Base-by-base conservation (phyloP, 257 asterid genomes). In the Solanum paucissectum region DNA sequence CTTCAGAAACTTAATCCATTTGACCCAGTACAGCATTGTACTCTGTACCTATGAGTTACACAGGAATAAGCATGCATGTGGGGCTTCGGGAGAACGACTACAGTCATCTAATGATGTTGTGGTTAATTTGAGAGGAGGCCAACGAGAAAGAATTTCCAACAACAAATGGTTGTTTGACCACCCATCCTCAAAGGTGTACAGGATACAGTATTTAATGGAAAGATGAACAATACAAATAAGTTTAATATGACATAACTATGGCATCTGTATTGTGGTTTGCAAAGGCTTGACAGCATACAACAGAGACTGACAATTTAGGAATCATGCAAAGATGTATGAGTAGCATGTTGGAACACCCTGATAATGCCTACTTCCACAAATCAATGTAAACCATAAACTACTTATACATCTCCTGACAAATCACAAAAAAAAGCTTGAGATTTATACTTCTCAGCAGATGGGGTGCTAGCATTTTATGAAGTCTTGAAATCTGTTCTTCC, bases 401-500 rank as follows among this genome's bases (percentile, higher is more conserved):
- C 29, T 18, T 27, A 33, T 49, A 29, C 29, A 82, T 46, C 44
- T 60, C 40, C 82, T 33, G 42, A 72, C 90, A 88, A 84, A 87
- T 87, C 49, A 90, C 72, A 42, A 75, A 89, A 87, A 44, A 21
- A 73, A 73, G 86, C 16, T 69, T 29, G 64, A 79, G 90, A 87
- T 82, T 79, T 93, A 83, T 96, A 96, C 99, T 95, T 93, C 99
- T 93, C 33, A 97, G 93, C 44, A 97, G 96, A 93, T 97, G 99
- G 64, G 99, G 99, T 4, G 96, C 98, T 94, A 97, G 91, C 98
- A 97, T 97, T 91, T 90, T 95, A 88, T 97, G 99, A 89, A 97
- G 99, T 94, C 99, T 94, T 68, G 98, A 94, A 86, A 97, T 91
- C 88, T 97, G 99, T 90, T 97, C 99, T 92, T 97, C 99, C 89